phyloP scores from a whole-genome alignment of 2,329 filamentous ascomycete species.

The Exophiala xenobiotica region DNA sequence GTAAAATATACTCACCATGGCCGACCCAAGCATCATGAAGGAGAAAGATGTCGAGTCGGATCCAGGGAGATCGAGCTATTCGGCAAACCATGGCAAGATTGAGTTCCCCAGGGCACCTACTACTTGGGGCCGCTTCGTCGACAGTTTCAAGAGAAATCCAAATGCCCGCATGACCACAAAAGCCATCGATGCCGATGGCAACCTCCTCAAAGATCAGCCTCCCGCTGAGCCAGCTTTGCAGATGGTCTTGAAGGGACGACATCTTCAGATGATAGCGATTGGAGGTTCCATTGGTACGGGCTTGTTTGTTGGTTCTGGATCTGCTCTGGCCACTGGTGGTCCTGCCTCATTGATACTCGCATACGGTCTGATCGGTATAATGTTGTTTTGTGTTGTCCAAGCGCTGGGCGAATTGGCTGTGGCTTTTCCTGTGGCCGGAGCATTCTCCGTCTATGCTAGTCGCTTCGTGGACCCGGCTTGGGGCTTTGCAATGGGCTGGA shows the following conservation, averaged over 20 bases:
- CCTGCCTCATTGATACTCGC: constrained; percentile 75
- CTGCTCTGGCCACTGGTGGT: constrained; percentile 67
- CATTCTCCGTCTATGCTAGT: constrained; percentile 87
- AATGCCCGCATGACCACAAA: constrained; percentile 39
- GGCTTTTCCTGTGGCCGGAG: constrained; percentile 85
- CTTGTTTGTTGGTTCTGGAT: constrained; percentile 80
- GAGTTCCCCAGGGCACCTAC: constrained; percentile 22
- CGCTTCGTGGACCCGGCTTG: constrained; percentile 92
- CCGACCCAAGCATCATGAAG: not conserved
- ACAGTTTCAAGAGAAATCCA: constrained; percentile 49
- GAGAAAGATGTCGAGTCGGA: constrained; percentile 16
- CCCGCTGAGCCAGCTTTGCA: constrained; percentile 70
- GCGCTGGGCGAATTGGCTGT: constrained; percentile 89
- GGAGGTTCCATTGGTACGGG: constrained; percentile 72
- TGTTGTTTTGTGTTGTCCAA: constrained; percentile 90
- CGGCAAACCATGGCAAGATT: constrained; percentile 16
- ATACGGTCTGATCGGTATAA: constrained; percentile 73
- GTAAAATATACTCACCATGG: not conserved
- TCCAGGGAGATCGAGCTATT: not conserved
- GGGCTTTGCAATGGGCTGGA: constrained; percentile 96
- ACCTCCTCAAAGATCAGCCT: constrained; percentile 62
- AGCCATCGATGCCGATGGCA: constrained; percentile 52
- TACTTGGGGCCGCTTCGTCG: constrained; percentile 34
- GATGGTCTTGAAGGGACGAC: constrained; percentile 75
- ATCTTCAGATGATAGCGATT: constrained; percentile 97